phyloP scores from a whole-genome alignment of 805 yeast genomes.

The Danielozyma ontarioensis region DNA sequence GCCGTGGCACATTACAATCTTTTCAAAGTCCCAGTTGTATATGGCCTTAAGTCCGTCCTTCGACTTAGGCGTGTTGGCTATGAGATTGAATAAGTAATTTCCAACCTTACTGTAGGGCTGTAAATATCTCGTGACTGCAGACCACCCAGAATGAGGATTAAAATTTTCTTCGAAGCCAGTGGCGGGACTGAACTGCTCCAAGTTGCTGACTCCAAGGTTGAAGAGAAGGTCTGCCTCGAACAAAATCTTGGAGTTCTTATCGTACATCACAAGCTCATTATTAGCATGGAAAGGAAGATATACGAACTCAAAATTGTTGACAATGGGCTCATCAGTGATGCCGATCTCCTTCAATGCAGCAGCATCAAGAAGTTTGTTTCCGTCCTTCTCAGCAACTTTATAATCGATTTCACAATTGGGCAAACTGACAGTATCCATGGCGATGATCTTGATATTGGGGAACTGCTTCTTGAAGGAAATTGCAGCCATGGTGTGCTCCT shows the following conservation, averaged over 20 bases:
- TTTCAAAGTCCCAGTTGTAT: conserved; percentile 19
- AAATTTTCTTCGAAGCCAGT: conserved; percentile 40
- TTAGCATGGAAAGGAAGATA: conserved; percentile 52
- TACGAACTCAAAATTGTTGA: conserved; percentile 46
- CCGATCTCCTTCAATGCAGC: conserved; percentile 21
- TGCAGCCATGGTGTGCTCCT: conserved; percentile 63
- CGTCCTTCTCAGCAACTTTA: conserved; percentile 27
- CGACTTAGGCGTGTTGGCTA: conserved; percentile 2
- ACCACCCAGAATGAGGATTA: conserved; percentile 42
- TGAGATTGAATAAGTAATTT: conserved; percentile 16
- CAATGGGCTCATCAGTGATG: conserved; percentile 32
- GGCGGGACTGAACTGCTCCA: conserved; percentile 40
- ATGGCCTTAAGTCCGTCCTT: conserved; percentile 14
- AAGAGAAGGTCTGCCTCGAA: conserved; percentile 59
- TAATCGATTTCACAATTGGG: conserved; percentile 33
- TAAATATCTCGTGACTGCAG: conserved; percentile 33
- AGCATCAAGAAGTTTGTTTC: conserved; percentile 28
- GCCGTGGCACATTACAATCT: conserved; percentile 21
- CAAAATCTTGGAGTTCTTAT: conserved; percentile 42
- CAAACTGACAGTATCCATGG: conserved; percentile 38
- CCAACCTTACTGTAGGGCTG: conserved; percentile 40
- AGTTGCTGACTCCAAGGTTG: conserved; percentile 42
- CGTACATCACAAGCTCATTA: conserved; percentile 51
- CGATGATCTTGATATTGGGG: conserved; percentile 51
- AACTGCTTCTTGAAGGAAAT: conserved; percentile 42